Evolutionary conservation across 805 yeast species (phyloP).

Genomic region (Wickerhamiella sergipiensis): DNA sequence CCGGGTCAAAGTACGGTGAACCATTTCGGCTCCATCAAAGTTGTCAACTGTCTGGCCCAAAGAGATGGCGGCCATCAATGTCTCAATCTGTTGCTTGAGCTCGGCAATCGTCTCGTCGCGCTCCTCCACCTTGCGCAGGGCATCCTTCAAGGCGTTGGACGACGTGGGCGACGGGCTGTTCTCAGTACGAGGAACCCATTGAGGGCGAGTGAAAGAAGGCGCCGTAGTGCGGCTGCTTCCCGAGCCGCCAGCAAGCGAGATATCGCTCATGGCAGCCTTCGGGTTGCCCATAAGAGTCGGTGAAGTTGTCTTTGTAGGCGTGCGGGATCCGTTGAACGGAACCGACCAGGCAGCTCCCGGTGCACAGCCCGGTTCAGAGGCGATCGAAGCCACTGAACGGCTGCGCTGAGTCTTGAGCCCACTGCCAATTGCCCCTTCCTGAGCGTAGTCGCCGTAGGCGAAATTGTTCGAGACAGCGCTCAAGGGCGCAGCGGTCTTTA

Average conservation of each 20-base stretch:
- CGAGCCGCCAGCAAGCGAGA: not conserved
- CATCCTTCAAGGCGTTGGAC: not conserved
- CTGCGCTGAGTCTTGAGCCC: not conserved
- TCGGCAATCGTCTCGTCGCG: slow-evolving; percentile 7
- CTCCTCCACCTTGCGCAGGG: not conserved
- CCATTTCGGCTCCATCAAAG: slow-evolving; percentile 14
- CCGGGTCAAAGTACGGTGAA: slow-evolving; percentile 17
- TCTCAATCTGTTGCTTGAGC: slow-evolving; percentile 14
- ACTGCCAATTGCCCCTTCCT: not conserved
- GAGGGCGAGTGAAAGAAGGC: not conserved
- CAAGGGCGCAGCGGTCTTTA: not conserved
- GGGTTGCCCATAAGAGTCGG: not conserved
- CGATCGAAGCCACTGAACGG: not conserved
- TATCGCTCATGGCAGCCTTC: not conserved
- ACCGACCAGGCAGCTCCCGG: not conserved
- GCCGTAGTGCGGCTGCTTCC: not conserved
- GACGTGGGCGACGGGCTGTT: not conserved
- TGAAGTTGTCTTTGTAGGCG: not conserved
- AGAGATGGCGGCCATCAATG: slow-evolving; percentile 15
- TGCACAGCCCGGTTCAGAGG: not conserved
- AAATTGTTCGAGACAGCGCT: not conserved
- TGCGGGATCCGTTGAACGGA: not conserved
- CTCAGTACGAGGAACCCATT: not conserved
- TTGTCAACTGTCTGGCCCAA: slow-evolving; percentile 5
- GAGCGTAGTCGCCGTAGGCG: not conserved